A percentile compares a stretch with the other conserved stretches of the same genome.
Conservation (phyloP, 768 basidiomycete species). For the Russula vinacea region DNA sequence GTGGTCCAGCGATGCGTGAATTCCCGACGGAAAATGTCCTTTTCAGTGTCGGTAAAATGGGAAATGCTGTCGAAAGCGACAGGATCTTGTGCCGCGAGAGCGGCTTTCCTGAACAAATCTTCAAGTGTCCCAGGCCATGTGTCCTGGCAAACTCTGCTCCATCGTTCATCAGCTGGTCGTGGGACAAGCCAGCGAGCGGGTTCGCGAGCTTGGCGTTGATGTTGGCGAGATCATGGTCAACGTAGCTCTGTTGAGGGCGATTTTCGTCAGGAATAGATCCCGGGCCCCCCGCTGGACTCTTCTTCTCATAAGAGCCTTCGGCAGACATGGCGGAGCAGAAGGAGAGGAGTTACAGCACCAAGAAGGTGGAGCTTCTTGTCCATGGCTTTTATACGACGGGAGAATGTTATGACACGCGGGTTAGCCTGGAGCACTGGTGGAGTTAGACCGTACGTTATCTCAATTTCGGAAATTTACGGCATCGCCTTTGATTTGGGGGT, state of each 20-base stretch:
- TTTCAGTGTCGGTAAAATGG: constrained; percentile 47
- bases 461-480: not conserved
- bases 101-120: constrained; percentile 60
- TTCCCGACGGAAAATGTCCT: constrained; percentile 44
- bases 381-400: constrained; percentile 21
- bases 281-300: constrained; percentile 28
- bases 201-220: constrained; percentile 53
- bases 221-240: constrained; percentile 40
- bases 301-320: constrained; percentile 18
- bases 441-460: not conserved
- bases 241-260: constrained; percentile 27
- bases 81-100: constrained; percentile 70
- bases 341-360: not conserved
- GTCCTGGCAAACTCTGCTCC: constrained; percentile 58
- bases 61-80: constrained; percentile 42
- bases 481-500: not conserved
- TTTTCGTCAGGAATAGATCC: constrained; percentile 33
- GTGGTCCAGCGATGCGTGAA: constrained; percentile 47
- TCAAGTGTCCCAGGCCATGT: constrained; percentile 39
- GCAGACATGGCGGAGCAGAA: constrained; percentile 19
- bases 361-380: not conserved
- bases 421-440: not conserved
- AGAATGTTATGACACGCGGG: not conserved
- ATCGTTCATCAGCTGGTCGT: constrained; percentile 54
- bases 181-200: constrained; percentile 57